These are phyloP conservation scores for Urtica urens DNA, from an alignment of 306 rosid species.

Conservation along the genomic window DNA sequence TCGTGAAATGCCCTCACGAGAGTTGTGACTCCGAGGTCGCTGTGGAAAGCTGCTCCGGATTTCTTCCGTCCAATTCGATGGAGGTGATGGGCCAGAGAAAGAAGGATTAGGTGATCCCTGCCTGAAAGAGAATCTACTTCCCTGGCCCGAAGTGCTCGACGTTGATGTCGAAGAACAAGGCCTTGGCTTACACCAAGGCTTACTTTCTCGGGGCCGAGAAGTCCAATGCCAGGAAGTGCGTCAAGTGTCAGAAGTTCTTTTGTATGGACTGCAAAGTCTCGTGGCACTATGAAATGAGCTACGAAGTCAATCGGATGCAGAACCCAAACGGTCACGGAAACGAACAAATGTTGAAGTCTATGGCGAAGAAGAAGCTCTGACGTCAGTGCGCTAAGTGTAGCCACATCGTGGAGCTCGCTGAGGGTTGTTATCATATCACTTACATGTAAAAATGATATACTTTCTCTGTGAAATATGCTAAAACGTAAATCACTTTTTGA, in stretches of 20 bases:
- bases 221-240: constrained; percentile 41
- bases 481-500: too few relatives aligned
- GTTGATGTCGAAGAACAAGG: constrained; percentile 50
- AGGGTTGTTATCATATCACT: constrained; percentile 88
- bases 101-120: constrained; percentile 60
- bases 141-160: constrained; percentile 66
- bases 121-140: constrained; percentile 52
- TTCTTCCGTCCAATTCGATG: constrained; percentile 42
- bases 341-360: constrained; percentile 51
- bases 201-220: constrained; percentile 13
- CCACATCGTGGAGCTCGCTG: constrained; percentile 73
- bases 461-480: too few relatives aligned
- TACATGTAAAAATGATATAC: too few relatives aligned
- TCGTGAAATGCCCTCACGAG: constrained; percentile 61
- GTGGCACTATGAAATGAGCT: constrained; percentile 51
- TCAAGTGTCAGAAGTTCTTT: constrained; percentile 51
- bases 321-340: constrained; percentile 40
- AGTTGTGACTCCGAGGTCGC: constrained; percentile 44
- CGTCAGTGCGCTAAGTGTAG: constrained; percentile 65
- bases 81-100: constrained; percentile 42
- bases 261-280: constrained; percentile 67
- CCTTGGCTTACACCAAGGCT: constrained; percentile 34
- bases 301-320: constrained; percentile 25
- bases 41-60: constrained; percentile 48
- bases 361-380: constrained; percentile 54